Percentiles rank a stretch among this genome's conserved stretches.
These are phyloP conservation scores for Wickerhamomyces subpelliculosus DNA, from an alignment of 805 yeast species.

Conservation along the genomic window DNA sequence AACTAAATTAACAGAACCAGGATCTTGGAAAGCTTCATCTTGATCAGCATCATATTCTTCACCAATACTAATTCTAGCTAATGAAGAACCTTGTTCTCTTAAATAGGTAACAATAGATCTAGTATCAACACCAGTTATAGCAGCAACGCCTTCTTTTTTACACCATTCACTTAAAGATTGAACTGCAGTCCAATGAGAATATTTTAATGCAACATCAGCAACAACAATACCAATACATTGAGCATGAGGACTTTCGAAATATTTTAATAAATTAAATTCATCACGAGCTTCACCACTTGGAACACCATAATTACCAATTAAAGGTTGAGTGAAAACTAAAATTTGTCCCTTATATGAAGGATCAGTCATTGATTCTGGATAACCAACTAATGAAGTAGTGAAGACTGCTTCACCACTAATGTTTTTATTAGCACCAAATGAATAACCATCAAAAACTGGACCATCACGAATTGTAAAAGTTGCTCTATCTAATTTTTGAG, in stretches of 20 bases:
- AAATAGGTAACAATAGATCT: conserved; percentile 87
- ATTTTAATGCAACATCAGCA: conserved; percentile 88
- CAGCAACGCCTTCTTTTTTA: conserved; percentile 91
- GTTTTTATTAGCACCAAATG: conserved; percentile 92
- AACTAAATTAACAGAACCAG: conserved; percentile 83
- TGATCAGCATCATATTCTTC: conserved; percentile 89
- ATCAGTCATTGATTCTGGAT: conserved; percentile 98
- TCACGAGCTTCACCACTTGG: conserved; percentile 81
- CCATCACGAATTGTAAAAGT: conserved; percentile 89
- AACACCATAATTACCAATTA: conserved; percentile 97
- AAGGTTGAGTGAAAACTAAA: conserved; percentile 92
- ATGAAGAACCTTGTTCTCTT: conserved; percentile 93
- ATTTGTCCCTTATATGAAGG: conserved; percentile 98
- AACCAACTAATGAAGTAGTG: conserved; percentile 96
- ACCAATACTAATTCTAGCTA: conserved; percentile 85
- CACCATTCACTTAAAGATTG: conserved; percentile 96
- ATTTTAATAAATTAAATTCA: conserved; percentile 76
- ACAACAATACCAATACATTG: conserved; percentile 97
- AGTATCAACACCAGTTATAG: conserved; percentile 95
- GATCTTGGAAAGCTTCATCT: conserved; percentile 86
- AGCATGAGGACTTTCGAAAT: conserved; percentile 84
- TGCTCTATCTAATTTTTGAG: conserved; percentile 58
- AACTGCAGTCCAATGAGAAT: conserved; percentile 99
- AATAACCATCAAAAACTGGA: conserved; percentile 85
- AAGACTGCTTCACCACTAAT: conserved; percentile 97